Evolutionary conservation across 2,329 filamentous ascomycete genomes (phyloP), one percentile per base, ranked within the genome.

Genomic region (Rhexocercosporidium sp.): DNA sequence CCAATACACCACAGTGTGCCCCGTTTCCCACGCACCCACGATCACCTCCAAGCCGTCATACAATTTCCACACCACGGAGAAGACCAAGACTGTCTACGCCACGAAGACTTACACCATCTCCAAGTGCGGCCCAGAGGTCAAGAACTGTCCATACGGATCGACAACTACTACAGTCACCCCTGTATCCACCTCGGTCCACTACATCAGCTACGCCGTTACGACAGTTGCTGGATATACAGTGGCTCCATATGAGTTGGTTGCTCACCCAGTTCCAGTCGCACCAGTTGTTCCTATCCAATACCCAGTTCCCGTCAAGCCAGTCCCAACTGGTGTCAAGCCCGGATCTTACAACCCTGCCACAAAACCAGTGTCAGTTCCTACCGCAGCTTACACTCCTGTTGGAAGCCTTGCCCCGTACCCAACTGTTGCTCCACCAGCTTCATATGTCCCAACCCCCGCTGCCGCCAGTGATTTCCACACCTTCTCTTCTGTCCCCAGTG

Each of bases 1-100:
- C 22, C 34, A 63, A 46, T 67, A 69, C 54, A 69, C 66, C 11
- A 69, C 66, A 6, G 59, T 70, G 6, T 71, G 66, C 59, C 67
- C 69, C 1, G 57, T 65, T 2, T 29, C 34, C 25, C 53, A 56
- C 18, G 53, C 49, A 29, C 49, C 53, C 11, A 37, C 53, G 16
- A 37, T 56, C 53, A 56, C 53, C 53, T 37, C 53, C 29, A 37
- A 20, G 53, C 53, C 53, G 12, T 31, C 11, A 11, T 37, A 56
- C 18, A 20, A 18, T 27, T 53, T 37, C 18, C 53, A 56, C 9
- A 37, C 53, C 29, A 14, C 53, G 29, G 53, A 56, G 53, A 56
- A 56, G 29, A 34, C 53, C n/a, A 34, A 56, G 27, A 59, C 53
- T 7, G 41, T 65, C 25, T 62, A 62, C 22, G 39, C 59, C 20